Evolutionary conservation across 495 filamentous ascomycete species (phyloP).

Genomic region (Lasiosphaeria hispida): DNA sequence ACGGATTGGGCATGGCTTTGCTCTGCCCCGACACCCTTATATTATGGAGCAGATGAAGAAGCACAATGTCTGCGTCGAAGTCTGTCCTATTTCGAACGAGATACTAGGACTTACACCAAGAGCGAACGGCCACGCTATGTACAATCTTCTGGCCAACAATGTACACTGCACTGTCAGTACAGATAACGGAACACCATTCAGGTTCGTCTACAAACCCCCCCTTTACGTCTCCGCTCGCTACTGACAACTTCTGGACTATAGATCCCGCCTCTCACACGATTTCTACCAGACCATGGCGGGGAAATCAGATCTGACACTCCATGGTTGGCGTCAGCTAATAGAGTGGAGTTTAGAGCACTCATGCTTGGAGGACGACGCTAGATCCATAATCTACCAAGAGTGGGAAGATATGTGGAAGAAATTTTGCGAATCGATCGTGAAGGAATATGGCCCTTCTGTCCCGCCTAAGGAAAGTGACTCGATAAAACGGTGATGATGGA

Average conservation of each 20-base stretch:
- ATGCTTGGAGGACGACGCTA: conserved; percentile 40
- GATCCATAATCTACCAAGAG: conserved; percentile 26
- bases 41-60: conserved; percentile 80
- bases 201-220: conserved; percentile 29
- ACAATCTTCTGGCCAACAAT: conserved; percentile 48
- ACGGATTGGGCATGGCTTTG: conserved; percentile 91
- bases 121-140: conserved; percentile 49
- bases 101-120: conserved; percentile 54
- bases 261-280: conserved; percentile 55
- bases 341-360: conserved; percentile 55
- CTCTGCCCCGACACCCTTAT: conserved; percentile 79
- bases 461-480: neutral
- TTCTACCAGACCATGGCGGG: conserved; percentile 57
- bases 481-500: neutral
- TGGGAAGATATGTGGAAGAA: conserved; percentile 48
- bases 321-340: conserved; percentile 52
- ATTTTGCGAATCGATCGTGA: conserved; percentile 40
- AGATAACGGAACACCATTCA: conserved; percentile 55
- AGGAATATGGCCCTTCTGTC: conserved; percentile 20
- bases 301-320: conserved; percentile 49
- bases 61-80: conserved; percentile 78
- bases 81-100: conserved; percentile 89
- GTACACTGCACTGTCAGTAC: conserved; percentile 54
- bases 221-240: neutral
- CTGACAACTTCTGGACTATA: conserved; percentile 17